Evolutionary conservation across 2,329 filamentous ascomycete species (phyloP).

Genomic region (Alternaria sp.): DNA sequence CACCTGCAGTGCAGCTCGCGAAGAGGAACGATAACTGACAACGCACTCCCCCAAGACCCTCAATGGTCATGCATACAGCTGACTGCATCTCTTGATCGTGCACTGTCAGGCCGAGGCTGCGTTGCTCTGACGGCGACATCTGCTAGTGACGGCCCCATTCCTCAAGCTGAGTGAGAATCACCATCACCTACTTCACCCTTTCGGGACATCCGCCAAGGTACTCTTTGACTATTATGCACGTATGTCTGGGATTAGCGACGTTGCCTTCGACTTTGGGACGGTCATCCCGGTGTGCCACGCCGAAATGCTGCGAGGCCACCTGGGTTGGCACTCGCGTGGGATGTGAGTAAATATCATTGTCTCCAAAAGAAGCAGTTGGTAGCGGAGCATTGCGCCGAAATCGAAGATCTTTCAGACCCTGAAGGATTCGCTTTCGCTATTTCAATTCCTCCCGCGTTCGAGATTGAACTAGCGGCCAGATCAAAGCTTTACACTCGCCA

Average conservation of each 20-base stretch:
- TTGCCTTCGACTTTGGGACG: not conserved
- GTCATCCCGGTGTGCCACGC: not conserved
- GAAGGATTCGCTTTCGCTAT: not conserved
- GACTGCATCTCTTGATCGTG: no score
- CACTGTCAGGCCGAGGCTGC: not conserved
- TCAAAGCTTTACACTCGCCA: constrained; percentile 5
- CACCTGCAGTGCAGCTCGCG: no score
- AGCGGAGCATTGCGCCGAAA: not conserved
- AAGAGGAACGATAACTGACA: not conserved
- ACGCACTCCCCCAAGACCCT: not conserved
- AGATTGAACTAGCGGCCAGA: constrained; percentile 10
- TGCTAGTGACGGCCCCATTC: not conserved
- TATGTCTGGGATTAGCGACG: not conserved
- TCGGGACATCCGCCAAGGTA: not conserved
- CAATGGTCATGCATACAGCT: not conserved
- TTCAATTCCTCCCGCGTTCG: not conserved
- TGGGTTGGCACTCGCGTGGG: not conserved
- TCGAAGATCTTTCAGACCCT: not conserved
- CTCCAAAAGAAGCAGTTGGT: not conserved
- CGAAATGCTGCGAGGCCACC: not conserved
- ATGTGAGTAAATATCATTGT: not conserved
- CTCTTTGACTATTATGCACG: not conserved
- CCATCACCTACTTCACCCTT: not conserved
- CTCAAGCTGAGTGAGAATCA: not conserved
- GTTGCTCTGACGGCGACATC: not conserved